Percentiles rank a stretch among this genome's conserved stretches.
Conservation (phyloP, 805 yeast genomes). For the Starmerella riodocensis region DNA sequence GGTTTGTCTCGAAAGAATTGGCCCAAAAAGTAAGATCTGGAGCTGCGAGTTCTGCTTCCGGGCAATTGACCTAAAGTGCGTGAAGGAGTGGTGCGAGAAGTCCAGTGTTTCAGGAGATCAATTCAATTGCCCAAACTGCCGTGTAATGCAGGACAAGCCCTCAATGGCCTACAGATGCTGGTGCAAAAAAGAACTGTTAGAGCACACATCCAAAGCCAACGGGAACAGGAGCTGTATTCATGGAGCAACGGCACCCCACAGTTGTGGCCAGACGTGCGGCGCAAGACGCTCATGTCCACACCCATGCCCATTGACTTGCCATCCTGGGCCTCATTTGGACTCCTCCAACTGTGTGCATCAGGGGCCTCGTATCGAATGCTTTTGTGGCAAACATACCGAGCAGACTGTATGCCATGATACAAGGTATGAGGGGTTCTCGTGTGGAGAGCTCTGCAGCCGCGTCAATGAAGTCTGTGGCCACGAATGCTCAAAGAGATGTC, state of each 20-base stretch:
- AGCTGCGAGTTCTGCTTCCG: slow-evolving; percentile 65
- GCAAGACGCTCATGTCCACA: slow-evolving; percentile 20
- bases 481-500: slow-evolving; percentile 17
- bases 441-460: slow-evolving; percentile 11
- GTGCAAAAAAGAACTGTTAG: neutral
- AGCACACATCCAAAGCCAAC: neutral
- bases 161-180: neutral
- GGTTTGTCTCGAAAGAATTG: slow-evolving; percentile 77
- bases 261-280: slow-evolving; percentile 23
- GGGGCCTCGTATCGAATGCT: slow-evolving; percentile 20
- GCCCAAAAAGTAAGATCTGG: slow-evolving; percentile 56
- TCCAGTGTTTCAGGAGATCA: slow-evolving; percentile 33
- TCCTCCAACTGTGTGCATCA: slow-evolving; percentile 14
- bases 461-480: slow-evolving; percentile 15
- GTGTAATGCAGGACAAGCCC: neutral
- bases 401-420: slow-evolving; percentile 15
- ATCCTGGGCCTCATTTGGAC: slow-evolving; percentile 20
- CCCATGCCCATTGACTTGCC: slow-evolving; percentile 22
- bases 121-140: neutral
- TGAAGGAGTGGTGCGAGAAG: slow-evolving; percentile 70
- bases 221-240: neutral
- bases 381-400: slow-evolving; percentile 13
- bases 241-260: slow-evolving; percentile 15
- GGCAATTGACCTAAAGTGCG: slow-evolving; percentile 76
- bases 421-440: slow-evolving; percentile 15